A percentile compares a stretch with the other conserved stretches of the same genome.
Conservation (phyloP, 495 filamentous ascomycete genomes). For the Tricharina praecox region DNA sequence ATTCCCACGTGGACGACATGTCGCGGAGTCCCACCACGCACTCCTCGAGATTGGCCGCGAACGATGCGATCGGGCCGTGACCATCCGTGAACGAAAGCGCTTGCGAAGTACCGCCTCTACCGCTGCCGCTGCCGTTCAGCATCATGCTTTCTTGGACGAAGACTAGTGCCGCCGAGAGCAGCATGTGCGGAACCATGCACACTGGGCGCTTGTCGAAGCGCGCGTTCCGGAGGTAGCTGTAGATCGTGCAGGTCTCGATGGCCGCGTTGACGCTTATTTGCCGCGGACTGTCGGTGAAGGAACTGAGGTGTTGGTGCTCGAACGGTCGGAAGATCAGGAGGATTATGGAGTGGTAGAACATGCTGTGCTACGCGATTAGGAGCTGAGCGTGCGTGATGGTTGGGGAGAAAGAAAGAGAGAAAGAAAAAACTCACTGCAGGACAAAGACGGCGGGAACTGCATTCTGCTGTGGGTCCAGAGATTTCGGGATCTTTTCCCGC, state of each 20-base stretch:
- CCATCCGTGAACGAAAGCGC: background rate
- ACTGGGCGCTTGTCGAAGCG: constrained; percentile 14
- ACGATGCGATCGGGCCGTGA: background rate
- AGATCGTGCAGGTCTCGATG: constrained; percentile 34
- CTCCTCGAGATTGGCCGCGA: background rate
- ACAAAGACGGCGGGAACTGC: constrained; percentile 45
- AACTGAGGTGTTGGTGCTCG: constrained; percentile 41
- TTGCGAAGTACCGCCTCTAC: too few species aligned
- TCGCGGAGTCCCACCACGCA: background rate
- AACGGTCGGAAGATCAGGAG: constrained; percentile 49
- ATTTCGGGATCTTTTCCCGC: constrained; percentile 44
- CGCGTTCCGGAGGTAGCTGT: constrained; percentile 8
- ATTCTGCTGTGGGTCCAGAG: constrained; percentile 39
- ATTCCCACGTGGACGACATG: background rate
- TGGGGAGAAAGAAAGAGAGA: constrained; percentile 8
- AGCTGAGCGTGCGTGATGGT: background rate
- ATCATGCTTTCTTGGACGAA: constrained; percentile 6
- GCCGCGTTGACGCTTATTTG: constrained; percentile 46
- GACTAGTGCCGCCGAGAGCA: constrained; percentile 13
- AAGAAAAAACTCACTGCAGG: constrained; percentile 37
- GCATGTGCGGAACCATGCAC: constrained; percentile 16
- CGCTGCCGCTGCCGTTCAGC: background rate
- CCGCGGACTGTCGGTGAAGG: constrained; percentile 41
- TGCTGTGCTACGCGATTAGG: constrained; percentile 29
- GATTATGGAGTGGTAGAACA: constrained; percentile 49